A percentile compares a stretch with the other conserved stretches of the same genome.
These are phyloP conservation scores for Zygosaccharomyces lentus DNA, from an alignment of 805 yeast genomes.

Conservation along the genomic window DNA sequence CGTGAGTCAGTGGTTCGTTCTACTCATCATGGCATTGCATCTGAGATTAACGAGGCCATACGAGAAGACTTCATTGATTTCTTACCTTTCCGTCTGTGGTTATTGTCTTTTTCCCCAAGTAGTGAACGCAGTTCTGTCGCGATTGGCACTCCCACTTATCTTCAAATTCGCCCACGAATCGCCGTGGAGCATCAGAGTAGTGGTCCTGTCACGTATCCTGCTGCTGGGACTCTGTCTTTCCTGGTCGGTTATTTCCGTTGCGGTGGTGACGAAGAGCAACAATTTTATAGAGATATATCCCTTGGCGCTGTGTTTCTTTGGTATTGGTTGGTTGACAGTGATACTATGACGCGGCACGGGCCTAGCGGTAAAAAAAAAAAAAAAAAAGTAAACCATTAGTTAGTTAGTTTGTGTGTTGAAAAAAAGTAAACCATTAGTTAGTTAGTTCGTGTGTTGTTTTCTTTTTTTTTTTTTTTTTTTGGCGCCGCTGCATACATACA, in stretches of 20 bases:
- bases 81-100: constrained; percentile 33
- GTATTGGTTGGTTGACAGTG: constrained; percentile 29
- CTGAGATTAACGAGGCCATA: constrained; percentile 26
- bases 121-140: constrained; percentile 25
- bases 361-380: neutral
- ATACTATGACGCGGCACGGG: constrained; percentile 5
- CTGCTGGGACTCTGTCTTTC: constrained; percentile 17
- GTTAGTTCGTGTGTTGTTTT: no score
- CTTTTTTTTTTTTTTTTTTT: no score
- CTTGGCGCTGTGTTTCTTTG: constrained; percentile 24
- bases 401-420: neutral
- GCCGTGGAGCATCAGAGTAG: constrained; percentile 18
- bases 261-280: constrained; percentile 24
- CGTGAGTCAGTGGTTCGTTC: constrained; percentile 29
- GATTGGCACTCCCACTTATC: constrained; percentile 27
- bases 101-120: constrained; percentile 36
- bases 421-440: no score
- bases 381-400: no score
- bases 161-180: constrained; percentile 13
- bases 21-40: constrained; percentile 31
- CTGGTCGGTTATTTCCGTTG: constrained; percentile 29
- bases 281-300: constrained; percentile 28
- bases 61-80: constrained; percentile 26
- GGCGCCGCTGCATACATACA: no score
- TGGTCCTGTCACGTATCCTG: constrained; percentile 18